Base-by-base conservation (phyloP, 352 stramenopile genomes). In the Pythium scleroteichum region DNA sequence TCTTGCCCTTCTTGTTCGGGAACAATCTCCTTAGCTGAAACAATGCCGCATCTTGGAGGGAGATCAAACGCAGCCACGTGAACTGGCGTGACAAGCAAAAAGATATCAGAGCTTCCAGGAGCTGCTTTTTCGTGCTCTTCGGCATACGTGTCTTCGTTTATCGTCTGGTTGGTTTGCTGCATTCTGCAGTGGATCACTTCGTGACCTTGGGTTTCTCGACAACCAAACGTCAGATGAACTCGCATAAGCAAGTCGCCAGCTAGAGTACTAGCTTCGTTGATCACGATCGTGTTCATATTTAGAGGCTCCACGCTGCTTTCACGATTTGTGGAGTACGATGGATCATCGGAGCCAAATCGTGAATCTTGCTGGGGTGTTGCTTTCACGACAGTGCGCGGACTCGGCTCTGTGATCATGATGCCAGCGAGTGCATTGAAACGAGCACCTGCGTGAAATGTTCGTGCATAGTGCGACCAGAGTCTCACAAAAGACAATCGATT, bases 401-500 rank as follows among this genome's bases (percentile, higher is more conserved):
- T 35, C 29, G 29, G 10, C 29, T 35, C 29, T 35, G 29, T 35
- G 10, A 35, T 35, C 29, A 35, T 5, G 29, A 35, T 35, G 29
- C 10, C 29, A 48, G 45, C 19, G 33, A 46, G 12, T 58, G 51
- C 29, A 58, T 29, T 29, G 46, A 58, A 58, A 41, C 51, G 51
- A 64, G 29, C 29, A 10, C 29, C 29, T 10, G 29, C 10, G 29
- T 35, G 29, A 35, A 35, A 35, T 35, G 10, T n/a, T n/a, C n/a
- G n/a, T 35, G 29, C 5, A 35, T 23, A 65, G 24, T 27, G 17
- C 0, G 20, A 61, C 57, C 17, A 24, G 16, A 50, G 26, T 61
- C n/a, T 51, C 38, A 51, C 38, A 48, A 53, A 46, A 71, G 26
- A 27, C 57, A n/a, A 66, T 59, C 42, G 56, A 58, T 59, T 71